Conservation (phyloP, 768 basidiomycete genomes). For the Lentinula raphanica region DNA sequence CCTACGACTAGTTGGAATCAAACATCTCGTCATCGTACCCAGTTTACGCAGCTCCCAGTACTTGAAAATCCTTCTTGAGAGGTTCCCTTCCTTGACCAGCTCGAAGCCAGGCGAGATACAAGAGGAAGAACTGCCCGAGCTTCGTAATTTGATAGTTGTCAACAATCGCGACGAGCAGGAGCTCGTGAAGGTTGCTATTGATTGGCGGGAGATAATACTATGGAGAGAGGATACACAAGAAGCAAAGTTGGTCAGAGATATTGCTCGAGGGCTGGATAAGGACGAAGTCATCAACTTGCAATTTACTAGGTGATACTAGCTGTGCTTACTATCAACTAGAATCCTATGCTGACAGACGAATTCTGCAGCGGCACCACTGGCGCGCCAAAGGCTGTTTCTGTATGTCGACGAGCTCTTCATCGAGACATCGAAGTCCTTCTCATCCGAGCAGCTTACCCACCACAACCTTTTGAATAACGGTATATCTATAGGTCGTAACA, state of each 20-base stretch:
- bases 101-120: conserved; percentile 52
- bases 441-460: conserved; percentile 62
- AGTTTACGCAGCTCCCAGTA: conserved; percentile 62
- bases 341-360: neutral
- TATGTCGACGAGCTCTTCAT: conserved; percentile 25
- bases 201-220: conserved; percentile 68
- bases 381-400: conserved; percentile 77
- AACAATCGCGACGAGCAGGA: conserved; percentile 48
- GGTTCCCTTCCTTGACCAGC: conserved; percentile 49
- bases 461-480: conserved; percentile 76
- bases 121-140: conserved; percentile 50
- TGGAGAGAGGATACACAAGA: conserved; percentile 57
- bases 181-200: conserved; percentile 49
- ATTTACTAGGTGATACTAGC: conserved; percentile 70
- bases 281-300: conserved; percentile 80
- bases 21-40: conserved; percentile 71
- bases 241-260: conserved; percentile 35
- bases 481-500: conserved; percentile 62
- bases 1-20: conserved; percentile 58
- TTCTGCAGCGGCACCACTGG: conserved; percentile 70
- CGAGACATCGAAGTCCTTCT: neutral
- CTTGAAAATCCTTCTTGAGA: conserved; percentile 50
- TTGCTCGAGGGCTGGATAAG: conserved; percentile 35
- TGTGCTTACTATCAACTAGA: neutral
- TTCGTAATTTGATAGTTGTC: conserved; percentile 62